Base-by-base conservation (phyloP, 495 filamentous ascomycete species). In the Daldinia caldariorum region DNA sequence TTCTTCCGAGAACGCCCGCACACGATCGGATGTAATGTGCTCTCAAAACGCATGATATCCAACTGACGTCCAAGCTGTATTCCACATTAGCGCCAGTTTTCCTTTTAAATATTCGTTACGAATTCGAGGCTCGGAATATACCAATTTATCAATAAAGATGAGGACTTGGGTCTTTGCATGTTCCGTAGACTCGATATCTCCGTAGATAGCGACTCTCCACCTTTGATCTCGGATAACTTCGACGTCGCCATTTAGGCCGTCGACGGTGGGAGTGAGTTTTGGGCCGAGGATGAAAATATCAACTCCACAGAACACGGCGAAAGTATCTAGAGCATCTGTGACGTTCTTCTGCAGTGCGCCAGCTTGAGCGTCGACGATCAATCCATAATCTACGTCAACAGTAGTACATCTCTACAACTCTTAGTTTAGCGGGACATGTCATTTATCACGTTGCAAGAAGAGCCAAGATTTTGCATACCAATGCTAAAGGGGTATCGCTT, bases 81-180 rank as follows among this genome's bases (percentile, higher is more conserved):
- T 67, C n/a, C 26, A 65, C 18, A 65, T 78, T 69, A 77, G 78
- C 65, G 49, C 31, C 34, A 32, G 26, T 26, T 26, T 31, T n/a
- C n/a, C n/a, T n/a, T 34, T 12, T 58, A 6, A 13, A 50, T 16
- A 55, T 41, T 8, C 29, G 53, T 16, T 20, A 38, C 55, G 53
- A 63, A 64, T 41, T 57, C 26, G 63, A 34, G 38, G n/a, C 61
- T 26, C 29, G 9, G 20, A 67, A 83, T 92, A 73, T 87, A 98
- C 94, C 82, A 98, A 88, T 83, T 94, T 91, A 77, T 99, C 95
- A 75, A 99, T 97, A 85, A 97, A 93, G 80, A 98, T 94, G 75
- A 99, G 85, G 34, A 97, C 89, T 66, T 94, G 85, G 1, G 94
- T 97, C 86, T 98, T 98, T 64, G 96, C 96, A 81, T 97, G 93